Base-by-base conservation (phyloP, 192 early-diverging fungal species). In the Backusella australiensis region DNA sequence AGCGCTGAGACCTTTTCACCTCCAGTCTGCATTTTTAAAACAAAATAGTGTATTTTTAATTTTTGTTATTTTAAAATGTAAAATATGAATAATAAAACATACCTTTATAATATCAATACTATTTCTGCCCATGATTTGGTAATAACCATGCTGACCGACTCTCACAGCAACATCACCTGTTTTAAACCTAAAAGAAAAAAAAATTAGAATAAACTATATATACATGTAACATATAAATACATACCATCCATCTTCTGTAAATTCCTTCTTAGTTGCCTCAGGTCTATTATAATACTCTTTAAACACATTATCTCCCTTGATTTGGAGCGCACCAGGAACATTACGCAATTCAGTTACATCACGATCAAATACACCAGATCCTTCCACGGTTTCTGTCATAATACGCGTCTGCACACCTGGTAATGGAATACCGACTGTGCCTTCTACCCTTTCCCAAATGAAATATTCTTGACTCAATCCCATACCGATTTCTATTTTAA, bases 21-120 rank as follows among this genome's bases (percentile, higher is more conserved):
- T 69, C 96, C 94, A 14, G 91, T 89, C 85, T 86, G 23, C 15
- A 34, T 14, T 41, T 12, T 14, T 70, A 39, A 38, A n/a, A 49
- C 15, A 23, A 29, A 9, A 35, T 29, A 49, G n/a, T 14, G 29
- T 75, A 34, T 39, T n/a, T 9, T 46, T 38, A 38, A 9, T 38
- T 34, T 52, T 42, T 53, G 66, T 39, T 14, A 70, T 21, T 44
- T 29, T 59, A 11, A 74, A 29, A 34, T 53, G 3, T 78, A 39
- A 42, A 7, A 41, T 49, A 26, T 34, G 26, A 67, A 7, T n/a
- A 49, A 17, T 7, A 19, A 49, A 59, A 21, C 53, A 59, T 79
- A 86, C 82, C 75, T 97, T 97, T 53, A 97, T 93, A 21, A 97
- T 95, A 72, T 97, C 96, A 34, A 92, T 88, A 74, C 90, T 92